A percentile compares a stretch with the other conserved stretches of the same genome.
Evolutionary conservation across 768 basidiomycete species (phyloP).

Genomic region (Pleurotus pulmonarius): DNA sequence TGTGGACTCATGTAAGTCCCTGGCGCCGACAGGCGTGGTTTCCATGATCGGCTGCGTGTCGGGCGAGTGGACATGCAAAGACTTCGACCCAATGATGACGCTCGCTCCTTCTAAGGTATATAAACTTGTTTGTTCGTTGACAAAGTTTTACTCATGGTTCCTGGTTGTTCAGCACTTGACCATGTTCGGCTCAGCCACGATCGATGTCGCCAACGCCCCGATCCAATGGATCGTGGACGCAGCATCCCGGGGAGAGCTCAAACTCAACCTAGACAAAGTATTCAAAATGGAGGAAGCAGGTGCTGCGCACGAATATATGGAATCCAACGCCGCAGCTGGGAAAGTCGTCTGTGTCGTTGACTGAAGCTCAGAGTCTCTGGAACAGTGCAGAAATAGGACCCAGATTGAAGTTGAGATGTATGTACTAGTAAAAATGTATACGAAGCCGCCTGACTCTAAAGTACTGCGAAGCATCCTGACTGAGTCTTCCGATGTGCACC

Average conservation of each 20-base stretch:
- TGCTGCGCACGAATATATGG: constrained; percentile 19
- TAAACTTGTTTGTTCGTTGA: background rate
- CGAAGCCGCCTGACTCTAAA: too few species aligned
- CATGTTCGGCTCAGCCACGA: constrained; percentile 15
- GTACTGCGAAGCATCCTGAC: too few species aligned
- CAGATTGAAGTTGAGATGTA: too few species aligned
- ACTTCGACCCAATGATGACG: constrained; percentile 16
- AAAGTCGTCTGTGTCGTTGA: constrained; percentile 21
- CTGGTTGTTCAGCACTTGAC: constrained; percentile 13
- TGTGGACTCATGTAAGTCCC: constrained; percentile 14
- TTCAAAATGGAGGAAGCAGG: constrained; percentile 18
- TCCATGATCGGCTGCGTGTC: constrained; percentile 16
- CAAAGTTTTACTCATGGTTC: background rate
- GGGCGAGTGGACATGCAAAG: constrained; percentile 17
- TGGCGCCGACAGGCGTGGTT: constrained; percentile 14
- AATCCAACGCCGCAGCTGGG: constrained; percentile 18
- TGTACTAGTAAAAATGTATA: too few species aligned
- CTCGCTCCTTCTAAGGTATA: constrained; percentile 17
- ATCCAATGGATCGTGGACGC: constrained; percentile 20
- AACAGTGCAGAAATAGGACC: too few species aligned
- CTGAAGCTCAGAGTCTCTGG: background rate
- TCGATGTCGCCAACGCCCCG: constrained; percentile 16
- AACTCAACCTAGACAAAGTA: constrained; percentile 16
- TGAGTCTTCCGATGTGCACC: too few species aligned
- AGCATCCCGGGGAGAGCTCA: constrained; percentile 15